A percentile compares a stretch with the other conserved stretches of the same genome.
Evolutionary conservation across 2,329 filamentous ascomycete genomes (phyloP).

Genomic region (Paecilomyces niveus): DNA sequence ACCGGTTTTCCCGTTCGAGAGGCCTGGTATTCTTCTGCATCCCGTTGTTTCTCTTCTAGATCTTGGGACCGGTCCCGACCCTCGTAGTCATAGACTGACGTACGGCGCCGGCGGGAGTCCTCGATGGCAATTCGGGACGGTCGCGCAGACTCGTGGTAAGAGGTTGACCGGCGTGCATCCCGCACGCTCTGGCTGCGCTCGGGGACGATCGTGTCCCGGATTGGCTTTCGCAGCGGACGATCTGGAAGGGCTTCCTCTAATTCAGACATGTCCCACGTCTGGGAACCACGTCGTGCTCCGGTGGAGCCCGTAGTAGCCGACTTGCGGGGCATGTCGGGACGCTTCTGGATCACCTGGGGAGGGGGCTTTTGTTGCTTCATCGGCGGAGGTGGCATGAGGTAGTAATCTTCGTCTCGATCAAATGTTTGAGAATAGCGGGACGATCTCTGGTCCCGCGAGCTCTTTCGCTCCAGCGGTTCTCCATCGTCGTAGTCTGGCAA

Average conservation of each 20-base stretch:
- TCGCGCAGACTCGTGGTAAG: conserved; percentile 26
- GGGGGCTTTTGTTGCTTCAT: conserved; percentile 17
- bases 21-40: conserved; percentile 35
- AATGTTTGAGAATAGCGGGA: conserved; percentile 21
- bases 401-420: conserved; percentile 34
- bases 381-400: conserved; percentile 36
- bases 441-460: conserved; percentile 22
- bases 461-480: conserved; percentile 19
- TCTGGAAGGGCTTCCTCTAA: conserved; percentile 26
- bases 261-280: conserved; percentile 27
- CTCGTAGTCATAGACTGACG: conserved; percentile 7
- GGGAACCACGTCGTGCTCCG: conserved; percentile 22
- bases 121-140: conserved; percentile 27
- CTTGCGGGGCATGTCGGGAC: conserved; percentile 25
- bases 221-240: conserved; percentile 21
- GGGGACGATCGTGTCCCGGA: conserved; percentile 22
- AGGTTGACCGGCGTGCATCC: conserved; percentile 17
- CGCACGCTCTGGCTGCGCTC: conserved; percentile 28
- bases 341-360: conserved; percentile 30
- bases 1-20: conserved; percentile 18
- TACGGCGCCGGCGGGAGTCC: conserved; percentile 25
- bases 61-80: conserved; percentile 2
- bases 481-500: conserved; percentile 23
- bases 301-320: conserved; percentile 21
- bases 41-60: conserved; percentile 31